Evolutionary conservation across 2,329 filamentous ascomycete genomes (phyloP).

Genomic region (Ophiocordyceps camponoti-saundersi): DNA sequence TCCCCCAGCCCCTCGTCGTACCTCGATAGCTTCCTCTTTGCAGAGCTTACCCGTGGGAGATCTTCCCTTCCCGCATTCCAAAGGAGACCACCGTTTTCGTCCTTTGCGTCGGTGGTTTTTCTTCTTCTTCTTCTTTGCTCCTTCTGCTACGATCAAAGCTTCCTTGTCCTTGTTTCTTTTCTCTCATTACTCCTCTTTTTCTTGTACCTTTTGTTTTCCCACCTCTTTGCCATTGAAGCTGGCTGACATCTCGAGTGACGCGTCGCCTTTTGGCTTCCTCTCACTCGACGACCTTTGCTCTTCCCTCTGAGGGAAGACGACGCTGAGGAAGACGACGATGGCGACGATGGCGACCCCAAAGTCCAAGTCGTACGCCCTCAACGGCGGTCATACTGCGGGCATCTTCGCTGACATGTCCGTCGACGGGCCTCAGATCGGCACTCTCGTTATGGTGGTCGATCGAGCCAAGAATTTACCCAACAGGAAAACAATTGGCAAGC

Average conservation of each 20-base stretch:
- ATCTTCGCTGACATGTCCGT: slow-evolving; percentile 90
- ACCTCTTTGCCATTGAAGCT: not conserved
- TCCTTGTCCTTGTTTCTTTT: not conserved
- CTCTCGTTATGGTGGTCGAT: slow-evolving; percentile 80
- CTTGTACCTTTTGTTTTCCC: no score
- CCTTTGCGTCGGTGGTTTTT: not conserved
- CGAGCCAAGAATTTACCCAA: slow-evolving; percentile 95
- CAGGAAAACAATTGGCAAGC: slow-evolving; percentile 92
- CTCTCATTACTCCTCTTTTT: not conserved
- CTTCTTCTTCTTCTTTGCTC: not conserved
- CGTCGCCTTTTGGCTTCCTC: not conserved
- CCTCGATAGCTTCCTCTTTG: not conserved
- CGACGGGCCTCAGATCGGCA: slow-evolving; percentile 86
- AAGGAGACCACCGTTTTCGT: not conserved
- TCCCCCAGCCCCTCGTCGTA: not conserved
- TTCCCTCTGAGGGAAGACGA: not conserved
- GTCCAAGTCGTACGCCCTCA: slow-evolving; percentile 36
- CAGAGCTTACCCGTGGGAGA: not conserved
- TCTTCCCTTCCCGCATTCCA: not conserved
- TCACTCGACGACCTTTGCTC: not conserved
- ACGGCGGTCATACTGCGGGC: slow-evolving; percentile 65
- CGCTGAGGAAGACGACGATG: not conserved
- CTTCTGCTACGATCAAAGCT: not conserved
- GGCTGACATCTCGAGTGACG: not conserved
- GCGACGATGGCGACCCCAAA: slow-evolving; percentile 30